Conservation (phyloP, 257 asterid species). For the Lycium barbarum region DNA sequence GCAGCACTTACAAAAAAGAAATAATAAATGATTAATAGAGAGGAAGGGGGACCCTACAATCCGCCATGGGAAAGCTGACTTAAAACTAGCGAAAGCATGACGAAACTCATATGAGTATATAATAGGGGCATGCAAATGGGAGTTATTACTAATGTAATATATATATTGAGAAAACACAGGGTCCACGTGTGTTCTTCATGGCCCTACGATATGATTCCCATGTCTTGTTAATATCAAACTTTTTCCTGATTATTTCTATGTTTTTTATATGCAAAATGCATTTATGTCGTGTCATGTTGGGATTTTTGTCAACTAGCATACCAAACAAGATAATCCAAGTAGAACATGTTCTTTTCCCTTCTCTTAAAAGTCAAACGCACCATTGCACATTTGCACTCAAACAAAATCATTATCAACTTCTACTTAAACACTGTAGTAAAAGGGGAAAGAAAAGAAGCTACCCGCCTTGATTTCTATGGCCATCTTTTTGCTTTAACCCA, state of each 20-base stretch:
- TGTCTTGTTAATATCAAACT: constrained; percentile 17
- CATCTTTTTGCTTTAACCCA: neutral
- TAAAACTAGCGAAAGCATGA: constrained; percentile 80
- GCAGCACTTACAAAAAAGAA: constrained; percentile 51
- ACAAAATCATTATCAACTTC: too few species aligned
- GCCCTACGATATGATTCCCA: constrained; percentile 29
- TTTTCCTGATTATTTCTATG: too few species aligned
- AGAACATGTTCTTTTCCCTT: neutral
- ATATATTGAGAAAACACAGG: constrained; percentile 24
- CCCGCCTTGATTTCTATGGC: constrained; percentile 32
- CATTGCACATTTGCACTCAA: too few species aligned
- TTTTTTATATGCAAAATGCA: too few species aligned
- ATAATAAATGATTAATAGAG: neutral
- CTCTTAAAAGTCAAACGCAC: constrained; percentile 40
- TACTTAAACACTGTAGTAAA: neutral
- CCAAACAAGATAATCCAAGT: too few species aligned
- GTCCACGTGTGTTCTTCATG: constrained; percentile 41
- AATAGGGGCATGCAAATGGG: constrained; percentile 13
- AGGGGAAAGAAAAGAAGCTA: neutral
- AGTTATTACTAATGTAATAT: neutral
- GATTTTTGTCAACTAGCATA: too few species aligned
- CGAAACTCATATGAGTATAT: constrained; percentile 35
- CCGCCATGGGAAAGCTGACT: constrained; percentile 35
- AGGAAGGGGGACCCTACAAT: too few species aligned
- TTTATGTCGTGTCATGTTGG: too few species aligned